Conservation (phyloP, 1,284 basidiomycete species). For the Trametes versicolor region DNA sequence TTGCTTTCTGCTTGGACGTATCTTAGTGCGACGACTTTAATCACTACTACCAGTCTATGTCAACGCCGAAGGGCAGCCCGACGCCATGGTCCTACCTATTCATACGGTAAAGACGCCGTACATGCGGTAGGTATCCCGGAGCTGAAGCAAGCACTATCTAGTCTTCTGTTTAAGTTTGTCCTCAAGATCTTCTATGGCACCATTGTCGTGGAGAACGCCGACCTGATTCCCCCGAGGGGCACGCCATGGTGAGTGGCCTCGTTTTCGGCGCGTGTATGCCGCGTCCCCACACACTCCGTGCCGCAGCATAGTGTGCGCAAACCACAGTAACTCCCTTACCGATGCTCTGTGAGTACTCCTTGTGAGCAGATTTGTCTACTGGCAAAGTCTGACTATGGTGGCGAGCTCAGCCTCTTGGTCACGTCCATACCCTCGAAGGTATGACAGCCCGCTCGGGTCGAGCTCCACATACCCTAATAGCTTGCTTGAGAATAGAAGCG, state of each 20-base stretch:
- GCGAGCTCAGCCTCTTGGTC: conserved; percentile 63
- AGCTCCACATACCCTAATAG: background rate
- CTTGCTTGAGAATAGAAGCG: conserved; percentile 55
- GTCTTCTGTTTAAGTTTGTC: conserved; percentile 78
- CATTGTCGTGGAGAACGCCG: conserved; percentile 84
- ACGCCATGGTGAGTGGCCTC: conserved; percentile 67
- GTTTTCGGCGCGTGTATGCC: background rate
- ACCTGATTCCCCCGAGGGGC: conserved; percentile 76
- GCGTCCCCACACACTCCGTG: background rate
- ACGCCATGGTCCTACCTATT: conserved; percentile 76
- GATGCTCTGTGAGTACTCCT: conserved; percentile 75
- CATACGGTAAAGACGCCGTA: conserved; percentile 56
- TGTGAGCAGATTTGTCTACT: background rate
- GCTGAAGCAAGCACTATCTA: conserved; percentile 39
- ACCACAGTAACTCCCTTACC: conserved; percentile 86
- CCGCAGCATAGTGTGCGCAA: conserved; percentile 74
- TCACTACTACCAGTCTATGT: background rate
- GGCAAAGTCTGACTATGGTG: background rate
- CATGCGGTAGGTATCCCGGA: background rate
- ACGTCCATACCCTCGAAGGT: conserved; percentile 76
- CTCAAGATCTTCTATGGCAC: conserved; percentile 89
- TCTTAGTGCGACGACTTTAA: background rate
- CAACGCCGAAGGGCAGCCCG: conserved; percentile 49
- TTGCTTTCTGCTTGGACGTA: background rate
- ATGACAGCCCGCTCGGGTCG: conserved; percentile 26